Evolutionary conservation across 768 basidiomycete species (phyloP).

Genomic region (Trametes sanguinea): DNA sequence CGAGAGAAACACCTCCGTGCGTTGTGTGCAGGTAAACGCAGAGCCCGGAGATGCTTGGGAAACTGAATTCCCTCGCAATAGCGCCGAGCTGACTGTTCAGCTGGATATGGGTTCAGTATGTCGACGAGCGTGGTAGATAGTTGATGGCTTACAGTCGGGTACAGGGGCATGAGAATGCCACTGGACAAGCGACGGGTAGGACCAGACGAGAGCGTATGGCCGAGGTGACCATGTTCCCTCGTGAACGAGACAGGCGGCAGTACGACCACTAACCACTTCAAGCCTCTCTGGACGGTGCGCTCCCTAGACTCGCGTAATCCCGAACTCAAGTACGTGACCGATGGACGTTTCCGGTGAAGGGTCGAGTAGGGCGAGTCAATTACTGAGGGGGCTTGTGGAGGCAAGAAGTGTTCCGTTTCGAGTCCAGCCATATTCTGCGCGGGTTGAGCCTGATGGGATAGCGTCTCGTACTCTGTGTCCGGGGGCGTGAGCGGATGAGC

Average conservation of each 20-base stretch:
- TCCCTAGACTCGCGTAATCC: conserved; percentile 30
- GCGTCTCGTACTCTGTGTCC: conserved; percentile 36
- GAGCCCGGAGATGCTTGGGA: conserved; percentile 75
- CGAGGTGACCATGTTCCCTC: conserved; percentile 59
- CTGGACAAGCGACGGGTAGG: conserved; percentile 62
- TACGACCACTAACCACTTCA: conserved; percentile 63
- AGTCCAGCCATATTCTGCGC: conserved; percentile 21
- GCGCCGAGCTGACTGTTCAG: conserved; percentile 76
- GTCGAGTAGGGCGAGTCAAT: conserved; percentile 16
- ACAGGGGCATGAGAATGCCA: conserved; percentile 74
- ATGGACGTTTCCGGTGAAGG: conserved; percentile 24
- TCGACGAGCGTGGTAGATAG: neutral
- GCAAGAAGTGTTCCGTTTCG: conserved; percentile 19
- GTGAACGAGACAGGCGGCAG: conserved; percentile 62
- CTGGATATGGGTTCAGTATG: conserved; percentile 38
- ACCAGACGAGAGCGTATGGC: conserved; percentile 58
- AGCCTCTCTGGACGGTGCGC: conserved; percentile 28
- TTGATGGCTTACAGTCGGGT: conserved; percentile 58
- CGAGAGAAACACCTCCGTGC: conserved; percentile 55
- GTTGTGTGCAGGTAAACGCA: conserved; percentile 74
- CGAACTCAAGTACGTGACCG: conserved; percentile 46
- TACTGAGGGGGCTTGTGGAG: conserved; percentile 9
- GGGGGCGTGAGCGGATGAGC: conserved; percentile 37
- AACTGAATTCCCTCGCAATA: conserved; percentile 80
- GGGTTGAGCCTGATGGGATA: conserved; percentile 16